Base-by-base conservation (phyloP, 2,329 filamentous ascomycete genomes). In the Botrytis cinerea region DNA sequence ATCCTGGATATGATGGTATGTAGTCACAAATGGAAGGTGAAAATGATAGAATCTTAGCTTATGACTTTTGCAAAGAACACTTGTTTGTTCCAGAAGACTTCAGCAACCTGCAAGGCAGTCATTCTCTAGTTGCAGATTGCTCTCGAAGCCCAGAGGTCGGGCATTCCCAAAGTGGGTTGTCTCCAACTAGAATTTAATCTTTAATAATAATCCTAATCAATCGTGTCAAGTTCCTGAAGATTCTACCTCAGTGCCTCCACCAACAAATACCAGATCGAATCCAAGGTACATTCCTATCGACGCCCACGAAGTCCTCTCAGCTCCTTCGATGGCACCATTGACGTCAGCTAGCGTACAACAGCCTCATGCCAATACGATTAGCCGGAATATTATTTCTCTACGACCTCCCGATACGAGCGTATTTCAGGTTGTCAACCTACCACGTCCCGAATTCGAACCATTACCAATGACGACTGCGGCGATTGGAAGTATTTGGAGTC, bases 1-100 rank as follows among this genome's bases (percentile, higher is more conserved):
- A 72, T 60, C 70, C 70, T 14, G 70, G 63, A 59, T 51, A 72
- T 40, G 62, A 72, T 68, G 62, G 70, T 72, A 68, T 51, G 70
- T 68, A n/a, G 22, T 16, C 38, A 46, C 12, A 10, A 43, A 43
- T 25, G 43, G 35, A 25, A 1, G 25, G 25, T 22, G 32, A 18
- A n/a, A 40, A 48, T 45, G 32, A 40, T 67, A 14, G 38, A 25
- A 48, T 12, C 14, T 46, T 43, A 25, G 20, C 67, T 60, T 60
- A 72, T 43, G 18, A 57, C 18, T 25, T 38, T 32, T 38, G 28
- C 16, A 35, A 60, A 72, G 70, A 72, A 25, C 70, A 68, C 64
- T 57, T 72, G 38, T 72, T 68, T 28, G 32, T 72, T 14, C 70
- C 70, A 25, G 70, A 72, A 4, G n/a, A 72, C 40, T 68, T 72